Evolutionary conservation across 2,329 filamentous ascomycete species (phyloP).

Genomic region (Zymoseptoria crescenta): DNA sequence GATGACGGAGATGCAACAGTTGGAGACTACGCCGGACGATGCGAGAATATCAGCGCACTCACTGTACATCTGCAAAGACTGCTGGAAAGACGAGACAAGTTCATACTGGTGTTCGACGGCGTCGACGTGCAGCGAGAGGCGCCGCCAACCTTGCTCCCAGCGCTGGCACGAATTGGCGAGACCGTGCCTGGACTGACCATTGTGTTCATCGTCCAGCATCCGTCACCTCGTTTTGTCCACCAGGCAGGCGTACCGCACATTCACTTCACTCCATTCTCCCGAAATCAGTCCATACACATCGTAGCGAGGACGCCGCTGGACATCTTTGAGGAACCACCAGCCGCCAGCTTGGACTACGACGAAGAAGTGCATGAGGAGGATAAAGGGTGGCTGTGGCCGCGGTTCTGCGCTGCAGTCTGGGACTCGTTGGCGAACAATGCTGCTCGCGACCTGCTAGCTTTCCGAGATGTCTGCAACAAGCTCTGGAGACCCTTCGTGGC

Average conservation of each 20-base stretch:
- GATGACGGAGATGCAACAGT: slow-evolving; percentile 9
- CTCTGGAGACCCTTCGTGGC: slow-evolving; percentile 81
- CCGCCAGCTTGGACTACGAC: slow-evolving; percentile 39
- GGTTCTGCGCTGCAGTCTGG: slow-evolving; percentile 78
- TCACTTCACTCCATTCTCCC: slow-evolving; percentile 76
- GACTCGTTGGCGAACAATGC: slow-evolving; percentile 77
- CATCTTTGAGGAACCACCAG: slow-evolving; percentile 34
- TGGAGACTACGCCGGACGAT: slow-evolving; percentile 49
- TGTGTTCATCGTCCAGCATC: slow-evolving; percentile 67
- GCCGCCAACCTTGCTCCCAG: slow-evolving; percentile 68
- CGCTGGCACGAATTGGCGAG: slow-evolving; percentile 76
- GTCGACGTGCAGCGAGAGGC: slow-evolving; percentile 80
- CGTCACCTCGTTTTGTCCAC: slow-evolving; percentile 62
- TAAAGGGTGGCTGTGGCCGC: slow-evolving; percentile 65
- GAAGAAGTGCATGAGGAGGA: slow-evolving; percentile 44
- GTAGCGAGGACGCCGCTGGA: slow-evolving; percentile 50
- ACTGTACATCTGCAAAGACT: slow-evolving; percentile 62
- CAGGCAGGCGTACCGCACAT: slow-evolving; percentile 65
- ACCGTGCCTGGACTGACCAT: slow-evolving; percentile 65
- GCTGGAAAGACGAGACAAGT: slow-evolving; percentile 50
- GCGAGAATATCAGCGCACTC: slow-evolving; percentile 73
- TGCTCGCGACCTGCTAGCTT: slow-evolving; percentile 67
- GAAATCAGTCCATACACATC: slow-evolving; percentile 70
- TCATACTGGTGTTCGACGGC: slow-evolving; percentile 79
- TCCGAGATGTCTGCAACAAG: slow-evolving; percentile 60